Conservation (phyloP, 2,329 filamentous ascomycete genomes). For the Stemphylium vesicarium region DNA sequence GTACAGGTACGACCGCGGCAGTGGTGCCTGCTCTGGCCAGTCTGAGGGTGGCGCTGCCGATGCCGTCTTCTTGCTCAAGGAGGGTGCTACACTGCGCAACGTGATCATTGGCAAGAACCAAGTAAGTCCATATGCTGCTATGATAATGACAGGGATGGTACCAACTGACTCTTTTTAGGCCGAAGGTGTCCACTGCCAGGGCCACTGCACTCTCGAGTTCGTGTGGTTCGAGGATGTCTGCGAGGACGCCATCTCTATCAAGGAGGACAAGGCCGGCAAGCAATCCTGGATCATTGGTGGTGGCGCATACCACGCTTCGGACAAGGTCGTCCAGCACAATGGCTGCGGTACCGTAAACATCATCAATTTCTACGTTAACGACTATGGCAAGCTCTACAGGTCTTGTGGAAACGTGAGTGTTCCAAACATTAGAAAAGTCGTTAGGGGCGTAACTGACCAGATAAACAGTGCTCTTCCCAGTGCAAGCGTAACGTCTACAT, state of each 20-base stretch:
- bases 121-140: neutral
- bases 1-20: constrained; percentile 36
- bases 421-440: neutral
- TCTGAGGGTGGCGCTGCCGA: constrained; percentile 25
- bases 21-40: constrained; percentile 32
- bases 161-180: constrained; percentile 23
- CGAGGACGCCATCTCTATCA: constrained; percentile 47
- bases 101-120: constrained; percentile 61
- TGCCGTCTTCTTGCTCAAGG: constrained; percentile 55
- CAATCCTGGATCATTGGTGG: constrained; percentile 50
- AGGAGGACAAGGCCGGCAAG: constrained; percentile 38
- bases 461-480: constrained; percentile 48
- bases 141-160: no score
- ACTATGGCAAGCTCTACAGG: constrained; percentile 52
- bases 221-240: constrained; percentile 50
- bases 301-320: constrained; percentile 45
- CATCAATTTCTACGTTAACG: constrained; percentile 41
- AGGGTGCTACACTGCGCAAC: constrained; percentile 58
- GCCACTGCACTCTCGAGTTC: constrained; percentile 53
- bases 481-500: constrained; percentile 54
- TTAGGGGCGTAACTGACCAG: constrained; percentile 1
- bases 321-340: constrained; percentile 52
- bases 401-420: constrained; percentile 50
- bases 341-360: constrained; percentile 49
- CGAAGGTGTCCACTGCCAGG: constrained; percentile 60